A percentile compares a stretch with the other conserved stretches of the same genome.
These are phyloP conservation scores for Kodamaea kakaduensis DNA, from an alignment of 805 yeast genomes.

Conservation along the genomic window DNA sequence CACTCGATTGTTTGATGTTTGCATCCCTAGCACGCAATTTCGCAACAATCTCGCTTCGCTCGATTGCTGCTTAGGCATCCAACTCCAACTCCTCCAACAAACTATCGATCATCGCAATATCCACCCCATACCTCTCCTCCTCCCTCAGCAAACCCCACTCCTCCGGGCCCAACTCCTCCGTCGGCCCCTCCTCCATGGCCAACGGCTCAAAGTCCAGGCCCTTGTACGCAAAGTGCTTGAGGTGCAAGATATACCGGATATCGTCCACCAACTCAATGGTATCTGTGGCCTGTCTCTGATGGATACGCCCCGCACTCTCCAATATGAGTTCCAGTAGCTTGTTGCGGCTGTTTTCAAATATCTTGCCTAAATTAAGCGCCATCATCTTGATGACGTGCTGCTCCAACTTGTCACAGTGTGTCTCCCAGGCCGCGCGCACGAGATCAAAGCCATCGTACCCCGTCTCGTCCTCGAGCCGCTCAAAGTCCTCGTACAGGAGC, in stretches of 20 bases:
- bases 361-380: slow-evolving; percentile 43
- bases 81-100: slow-evolving; percentile 25
- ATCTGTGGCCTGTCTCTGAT: slow-evolving; percentile 65
- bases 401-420: slow-evolving; percentile 61
- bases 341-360: slow-evolving; percentile 29
- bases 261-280: slow-evolving; percentile 79
- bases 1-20: too few species aligned
- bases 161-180: slow-evolving; percentile 18
- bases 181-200: slow-evolving; percentile 9
- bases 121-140: slow-evolving; percentile 22
- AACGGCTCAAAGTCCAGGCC: slow-evolving; percentile 23
- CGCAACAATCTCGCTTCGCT: too few species aligned
- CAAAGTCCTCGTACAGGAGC: slow-evolving; percentile 18
- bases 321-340: slow-evolving; percentile 20
- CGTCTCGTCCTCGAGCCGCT: slow-evolving; percentile 15
- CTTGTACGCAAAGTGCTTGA: slow-evolving; percentile 31
- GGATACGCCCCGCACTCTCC: slow-evolving; percentile 53
- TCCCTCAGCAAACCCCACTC: slow-evolving; percentile 16
- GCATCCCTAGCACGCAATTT: too few species aligned
- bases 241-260: slow-evolving; percentile 57
- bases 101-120: slow-evolving; percentile 26
- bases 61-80: slow-evolving; percentile 31
- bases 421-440: slow-evolving; percentile 63
- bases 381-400: slow-evolving; percentile 55
- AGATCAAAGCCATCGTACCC: slow-evolving; percentile 51